These are phyloP conservation scores for Sporothrix sp. DNA, from an alignment of 2,329 filamentous ascomycete genomes.

Conservation along the genomic window DNA sequence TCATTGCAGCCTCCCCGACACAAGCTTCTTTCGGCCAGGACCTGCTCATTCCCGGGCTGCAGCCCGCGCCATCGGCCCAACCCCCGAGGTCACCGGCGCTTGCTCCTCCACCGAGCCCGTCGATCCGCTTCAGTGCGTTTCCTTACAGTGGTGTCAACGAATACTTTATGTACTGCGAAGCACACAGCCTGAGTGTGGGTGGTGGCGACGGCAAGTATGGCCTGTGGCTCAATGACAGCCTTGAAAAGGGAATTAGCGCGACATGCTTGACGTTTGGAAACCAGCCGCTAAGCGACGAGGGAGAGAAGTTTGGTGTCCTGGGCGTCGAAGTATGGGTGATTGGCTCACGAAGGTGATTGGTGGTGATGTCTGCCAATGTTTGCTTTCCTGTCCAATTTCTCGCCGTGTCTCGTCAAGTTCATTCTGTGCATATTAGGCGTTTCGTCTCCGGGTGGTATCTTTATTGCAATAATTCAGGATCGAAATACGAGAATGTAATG, in stretches of 20 bases:
- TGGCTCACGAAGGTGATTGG: slow-evolving; percentile 33
- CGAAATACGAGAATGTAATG: too few relatives aligned
- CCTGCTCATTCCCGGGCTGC: slow-evolving; percentile 16
- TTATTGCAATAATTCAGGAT: too few relatives aligned
- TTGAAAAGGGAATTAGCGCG: slow-evolving; percentile 76
- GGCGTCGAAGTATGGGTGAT: slow-evolving; percentile 93
- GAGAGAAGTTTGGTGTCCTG: slow-evolving; percentile 80
- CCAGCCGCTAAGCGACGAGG: slow-evolving; percentile 84
- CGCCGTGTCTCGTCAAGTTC: too few relatives aligned
- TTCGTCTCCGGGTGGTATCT: too few relatives aligned
- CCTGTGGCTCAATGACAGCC: slow-evolving; percentile 79
- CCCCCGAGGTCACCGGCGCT: neutral
- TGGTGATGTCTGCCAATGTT: neutral
- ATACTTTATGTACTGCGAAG: slow-evolving; percentile 90
- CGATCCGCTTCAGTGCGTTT: slow-evolving; percentile 92
- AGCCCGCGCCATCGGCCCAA: slow-evolving; percentile 1
- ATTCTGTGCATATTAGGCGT: too few relatives aligned
- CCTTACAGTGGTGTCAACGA: slow-evolving; percentile 94
- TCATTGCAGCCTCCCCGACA: slow-evolving; percentile 23
- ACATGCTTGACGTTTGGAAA: slow-evolving; percentile 90
- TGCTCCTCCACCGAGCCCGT: slow-evolving; percentile 50
- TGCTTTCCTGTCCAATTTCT: neutral
- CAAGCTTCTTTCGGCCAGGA: slow-evolving; percentile 20
- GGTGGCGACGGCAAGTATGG: slow-evolving; percentile 86
- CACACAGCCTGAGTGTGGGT: slow-evolving; percentile 73